Percentiles rank a stretch among this genome's conserved stretches.
These are phyloP conservation scores for Hypoxylon sp. DNA, from an alignment of 2,329 filamentous ascomycete genomes.

Conservation along the genomic window DNA sequence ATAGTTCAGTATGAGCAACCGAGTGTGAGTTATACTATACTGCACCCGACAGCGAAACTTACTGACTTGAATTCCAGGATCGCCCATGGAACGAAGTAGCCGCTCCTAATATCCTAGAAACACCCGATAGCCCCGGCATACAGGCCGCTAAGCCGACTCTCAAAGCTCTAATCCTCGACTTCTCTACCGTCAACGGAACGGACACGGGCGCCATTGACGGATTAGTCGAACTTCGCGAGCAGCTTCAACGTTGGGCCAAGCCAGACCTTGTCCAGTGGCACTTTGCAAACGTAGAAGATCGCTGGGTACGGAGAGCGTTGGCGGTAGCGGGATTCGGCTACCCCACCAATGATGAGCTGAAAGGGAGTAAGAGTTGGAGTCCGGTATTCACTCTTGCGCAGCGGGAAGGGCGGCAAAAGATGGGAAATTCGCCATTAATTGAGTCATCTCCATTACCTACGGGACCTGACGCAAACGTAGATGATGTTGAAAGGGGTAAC, in stretches of 20 bases:
- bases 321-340: constrained; percentile 19
- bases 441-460: neutral
- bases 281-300: constrained; percentile 14
- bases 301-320: constrained; percentile 22
- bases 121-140: neutral
- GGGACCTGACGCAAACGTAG: neutral
- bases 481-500: constrained; percentile 2
- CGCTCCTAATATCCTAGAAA: neutral
- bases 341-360: neutral
- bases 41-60: neutral
- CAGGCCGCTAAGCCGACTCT: constrained; percentile 15
- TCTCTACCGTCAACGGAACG: constrained; percentile 17
- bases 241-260: constrained; percentile 20
- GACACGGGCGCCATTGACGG: constrained; percentile 16
- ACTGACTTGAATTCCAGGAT: constrained; percentile 8
- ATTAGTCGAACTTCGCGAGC: constrained; percentile 12
- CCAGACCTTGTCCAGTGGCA: constrained; percentile 12
- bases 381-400: constrained; percentile 17
- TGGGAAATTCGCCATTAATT: too few relatives aligned
- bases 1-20: constrained; percentile 1
- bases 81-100: constrained; percentile 15
- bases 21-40: constrained; percentile 7
- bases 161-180: constrained; percentile 18
- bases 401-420: neutral
- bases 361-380: neutral